phyloP scores from a whole-genome alignment of 306 rosid species.

The Urtica urens region DNA sequence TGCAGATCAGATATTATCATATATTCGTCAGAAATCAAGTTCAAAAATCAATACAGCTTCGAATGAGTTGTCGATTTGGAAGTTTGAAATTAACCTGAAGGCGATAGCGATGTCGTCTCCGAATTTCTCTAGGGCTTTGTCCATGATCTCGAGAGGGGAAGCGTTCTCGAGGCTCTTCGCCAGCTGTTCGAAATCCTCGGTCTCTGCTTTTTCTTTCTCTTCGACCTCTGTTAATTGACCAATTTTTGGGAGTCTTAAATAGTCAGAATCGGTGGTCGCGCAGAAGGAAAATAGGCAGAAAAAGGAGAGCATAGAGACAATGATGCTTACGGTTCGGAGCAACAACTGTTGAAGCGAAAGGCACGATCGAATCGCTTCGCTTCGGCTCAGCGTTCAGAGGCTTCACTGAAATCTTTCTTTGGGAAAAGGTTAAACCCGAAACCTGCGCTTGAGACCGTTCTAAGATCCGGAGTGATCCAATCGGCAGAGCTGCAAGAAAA shows the following conservation, averaged over 20 bases:
- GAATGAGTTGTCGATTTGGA: neutral
- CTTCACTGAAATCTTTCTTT: constrained; percentile 27
- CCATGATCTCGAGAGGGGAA: constrained; percentile 75
- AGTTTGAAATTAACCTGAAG: constrained; percentile 41
- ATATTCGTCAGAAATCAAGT: neutral
- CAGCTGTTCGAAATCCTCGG: constrained; percentile 31
- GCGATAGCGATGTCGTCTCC: constrained; percentile 80
- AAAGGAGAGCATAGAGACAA: too few relatives aligned
- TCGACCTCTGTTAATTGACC: constrained; percentile 40
- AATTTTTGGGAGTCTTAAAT: neutral
- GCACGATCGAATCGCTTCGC: constrained; percentile 33
- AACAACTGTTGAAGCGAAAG: constrained; percentile 36
- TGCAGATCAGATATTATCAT: constrained; percentile 23
- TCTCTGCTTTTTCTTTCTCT: constrained; percentile 45
- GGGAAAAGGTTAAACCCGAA: constrained; percentile 21
- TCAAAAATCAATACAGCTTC: neutral
- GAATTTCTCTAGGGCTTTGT: constrained; percentile 58
- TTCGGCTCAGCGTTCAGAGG: constrained; percentile 36
- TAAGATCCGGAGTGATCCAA: constrained; percentile 28
- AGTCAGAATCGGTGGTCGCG: too few relatives aligned
- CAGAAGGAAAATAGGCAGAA: too few relatives aligned
- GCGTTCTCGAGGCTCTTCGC: constrained; percentile 49
- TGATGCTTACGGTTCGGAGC: constrained; percentile 8
- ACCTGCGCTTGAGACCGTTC: constrained; percentile 19
- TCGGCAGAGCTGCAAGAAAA: constrained; percentile 37